Base-by-base conservation (phyloP, 2,329 filamentous ascomycete species). In the Berkeleyomyces basicola region DNA sequence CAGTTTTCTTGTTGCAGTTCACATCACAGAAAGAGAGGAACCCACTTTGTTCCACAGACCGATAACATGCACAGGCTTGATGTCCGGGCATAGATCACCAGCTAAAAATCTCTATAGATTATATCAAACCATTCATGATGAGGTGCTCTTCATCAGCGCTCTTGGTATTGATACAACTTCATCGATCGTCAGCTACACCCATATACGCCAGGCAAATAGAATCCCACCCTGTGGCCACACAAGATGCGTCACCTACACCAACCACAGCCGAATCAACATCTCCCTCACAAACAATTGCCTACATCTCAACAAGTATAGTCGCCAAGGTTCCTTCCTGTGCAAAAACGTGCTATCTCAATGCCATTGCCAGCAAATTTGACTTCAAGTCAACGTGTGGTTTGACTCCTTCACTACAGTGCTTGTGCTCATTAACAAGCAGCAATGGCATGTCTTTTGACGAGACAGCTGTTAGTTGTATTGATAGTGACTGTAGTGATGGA, bases 321-420 rank as follows among this genome's bases (percentile, higher is more conserved):
- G n/a, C 40, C 23, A 46, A 60, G 33, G 63, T 65, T 6, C 61
- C 63, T 4, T 39, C 39, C 4, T 65, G 63, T 10, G 63, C 63
- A 4, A 31, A 47, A 23, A 9, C 23, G 5, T 65, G 61, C 36
- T 62, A 57, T 40, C 23, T 43, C 10, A 31, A 46, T n/a, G 47
- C 40, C 16, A 65, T 65, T n/a, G 37, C 47, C 14, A 47, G 42
- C 39, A 36, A 65, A 9, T 61, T 65, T 3, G 39, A 46, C 7
- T 46, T 61, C 14, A 47, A 46, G 14, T 46, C 46, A 9, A 37
- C 59, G 14, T 63, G 63, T 23, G 57, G 55, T 5, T 11, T 47
- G 39, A 49, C 60, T 4, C 61, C 61, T 11, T 61, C 61, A 16
- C 31, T 65, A 49, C 7, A 58, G 9, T 65, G 61, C 14, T 6